phyloP scores from a whole-genome alignment of 2,329 filamentous ascomycete genomes.

The Niveomyces coronatus region DNA sequence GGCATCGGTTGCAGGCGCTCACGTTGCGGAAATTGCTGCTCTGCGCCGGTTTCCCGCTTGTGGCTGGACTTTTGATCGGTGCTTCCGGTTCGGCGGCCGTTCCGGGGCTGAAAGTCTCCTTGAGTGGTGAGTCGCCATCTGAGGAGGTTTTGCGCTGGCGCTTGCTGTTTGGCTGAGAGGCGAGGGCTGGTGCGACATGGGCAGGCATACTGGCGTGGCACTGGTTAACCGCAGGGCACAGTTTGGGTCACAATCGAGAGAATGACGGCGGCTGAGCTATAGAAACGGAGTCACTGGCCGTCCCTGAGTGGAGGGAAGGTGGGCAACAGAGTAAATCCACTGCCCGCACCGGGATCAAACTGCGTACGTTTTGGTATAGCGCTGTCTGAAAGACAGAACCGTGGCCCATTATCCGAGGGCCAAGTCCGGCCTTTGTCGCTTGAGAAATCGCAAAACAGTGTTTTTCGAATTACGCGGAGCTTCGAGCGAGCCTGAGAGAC shows the following conservation, averaged over 20 bases:
- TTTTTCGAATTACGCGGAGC: no score
- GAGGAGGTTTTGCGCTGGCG: conserved; percentile 46
- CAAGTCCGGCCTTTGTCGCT: conserved; percentile 3
- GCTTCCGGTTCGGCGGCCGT: conserved; percentile 15
- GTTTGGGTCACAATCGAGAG: not conserved
- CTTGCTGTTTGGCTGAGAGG: conserved; percentile 40
- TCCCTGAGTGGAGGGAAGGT: no score
- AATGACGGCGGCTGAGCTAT: conserved; percentile 8
- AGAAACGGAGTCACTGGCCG: not conserved
- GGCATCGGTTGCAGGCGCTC: conserved; percentile 87
- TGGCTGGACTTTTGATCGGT: conserved; percentile 19
- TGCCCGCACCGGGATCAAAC: not conserved
- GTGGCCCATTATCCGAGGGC: conserved; percentile 6
- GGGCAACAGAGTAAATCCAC: conserved; percentile 11
- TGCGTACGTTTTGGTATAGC: not conserved
- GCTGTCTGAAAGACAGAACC: conserved; percentile 2
- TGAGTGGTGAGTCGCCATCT: conserved; percentile 32
- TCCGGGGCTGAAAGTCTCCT: conserved; percentile 19
- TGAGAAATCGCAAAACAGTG: not conserved
- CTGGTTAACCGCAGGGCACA: not conserved
- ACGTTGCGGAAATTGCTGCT: conserved; percentile 73
- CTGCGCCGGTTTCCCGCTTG: conserved; percentile 39
- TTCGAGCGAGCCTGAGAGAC: no score
- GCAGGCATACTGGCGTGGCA: conserved; percentile 20
- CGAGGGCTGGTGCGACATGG: conserved; percentile 42